Base-by-base conservation (phyloP, 2,329 filamentous ascomycete species). In the Alternaria infectoria region DNA sequence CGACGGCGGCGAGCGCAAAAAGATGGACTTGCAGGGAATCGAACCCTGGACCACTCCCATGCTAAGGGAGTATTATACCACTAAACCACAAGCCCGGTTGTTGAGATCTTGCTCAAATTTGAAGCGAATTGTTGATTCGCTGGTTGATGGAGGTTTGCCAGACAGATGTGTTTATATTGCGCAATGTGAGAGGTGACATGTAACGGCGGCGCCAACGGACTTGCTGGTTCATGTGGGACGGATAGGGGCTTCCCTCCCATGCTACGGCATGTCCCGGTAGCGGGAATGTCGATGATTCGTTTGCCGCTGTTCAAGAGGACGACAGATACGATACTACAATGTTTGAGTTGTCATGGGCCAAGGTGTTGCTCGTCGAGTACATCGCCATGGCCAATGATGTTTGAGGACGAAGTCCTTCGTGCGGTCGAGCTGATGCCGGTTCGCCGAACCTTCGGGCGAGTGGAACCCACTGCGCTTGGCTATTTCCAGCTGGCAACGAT, bases 31-130 rank as follows among this genome's bases (percentile, higher is more conserved):
- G 59, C 59, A 49, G 59, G 54, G 59, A 62, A 62, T 62, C 59
- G 59, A 62, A 62, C 59, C 47, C 59, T 47, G 59, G 59, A 61
- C 59, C 59, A 61, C 54, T 61, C 59, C 59, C 59, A 61, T 60
- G 50, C 51, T 60, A 55, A 56, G 51, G 58, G 51, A 60, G 58
- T 60, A 55, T 56, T 55, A 60, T 60, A 60, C 58, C 58, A 60
- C 58, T 60, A 60, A 60, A 60, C 58, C 58, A 60, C 58, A 54
- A 60, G 58, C 58, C 58, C 58, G 50, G n/a, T 40, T 40, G 15
- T 40, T 17, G 36, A 40, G 36, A 0, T 40, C 0, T 0, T 40
- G 15, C 36, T 40, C 36, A 17, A 40, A 11, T 40, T 17, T 40
- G 36, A 17, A 6, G 36, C 36, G 36, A 52, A 23, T 25, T 21